phyloP scores from a whole-genome alignment of 2,329 filamentous ascomycete genomes.

The Ophiognomonia clavigignenti-juglandacearum region DNA sequence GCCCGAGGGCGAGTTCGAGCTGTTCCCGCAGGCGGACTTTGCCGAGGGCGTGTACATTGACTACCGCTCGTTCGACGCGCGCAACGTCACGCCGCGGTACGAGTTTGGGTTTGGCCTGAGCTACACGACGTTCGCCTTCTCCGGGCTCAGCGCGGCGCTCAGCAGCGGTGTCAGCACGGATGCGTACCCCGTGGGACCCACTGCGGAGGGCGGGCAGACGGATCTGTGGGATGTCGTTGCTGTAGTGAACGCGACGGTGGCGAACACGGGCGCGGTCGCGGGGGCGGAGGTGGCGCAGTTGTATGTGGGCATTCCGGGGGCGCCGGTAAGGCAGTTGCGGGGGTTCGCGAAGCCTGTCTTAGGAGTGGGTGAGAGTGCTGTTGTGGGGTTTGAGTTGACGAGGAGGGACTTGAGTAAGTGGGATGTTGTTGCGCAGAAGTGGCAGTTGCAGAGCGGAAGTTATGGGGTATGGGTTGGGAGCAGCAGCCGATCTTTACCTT shows the following conservation, averaged over 20 bases:
- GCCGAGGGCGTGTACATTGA: conserved; percentile 46
- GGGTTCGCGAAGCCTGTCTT: conserved; percentile 56
- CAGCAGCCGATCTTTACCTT: conserved; percentile 46
- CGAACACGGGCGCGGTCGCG: conserved; percentile 25
- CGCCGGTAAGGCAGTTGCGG: conserved; percentile 50
- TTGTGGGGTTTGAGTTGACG: conserved; percentile 45
- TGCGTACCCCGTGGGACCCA: conserved; percentile 32
- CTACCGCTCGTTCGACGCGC: conserved; percentile 50
- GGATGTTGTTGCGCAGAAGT: conserved; percentile 53
- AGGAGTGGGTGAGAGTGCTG: conserved; percentile 34
- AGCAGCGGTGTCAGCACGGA: conserved; percentile 22
- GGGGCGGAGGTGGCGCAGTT: conserved; percentile 40
- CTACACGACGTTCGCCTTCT: conserved; percentile 49
- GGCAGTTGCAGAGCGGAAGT: conserved; percentile 40
- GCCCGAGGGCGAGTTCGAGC: conserved; percentile 46
- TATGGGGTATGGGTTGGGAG: conserved; percentile 38
- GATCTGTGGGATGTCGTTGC: conserved; percentile 44
- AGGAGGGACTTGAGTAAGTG: conserved; percentile 59
- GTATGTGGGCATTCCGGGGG: conserved; percentile 37
- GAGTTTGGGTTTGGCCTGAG: conserved; percentile 53
- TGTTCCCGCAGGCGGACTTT: conserved; percentile 45
- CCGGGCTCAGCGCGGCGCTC: conserved; percentile 31
- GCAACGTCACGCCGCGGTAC: conserved; percentile 42
- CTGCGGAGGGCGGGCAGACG: conserved; percentile 37
- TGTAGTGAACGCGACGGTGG: conserved; percentile 29